A percentile compares a stretch with the other conserved stretches of the same genome.
phyloP scores from a whole-genome alignment of 768 basidiomycete species.

The Russula earlei region DNA sequence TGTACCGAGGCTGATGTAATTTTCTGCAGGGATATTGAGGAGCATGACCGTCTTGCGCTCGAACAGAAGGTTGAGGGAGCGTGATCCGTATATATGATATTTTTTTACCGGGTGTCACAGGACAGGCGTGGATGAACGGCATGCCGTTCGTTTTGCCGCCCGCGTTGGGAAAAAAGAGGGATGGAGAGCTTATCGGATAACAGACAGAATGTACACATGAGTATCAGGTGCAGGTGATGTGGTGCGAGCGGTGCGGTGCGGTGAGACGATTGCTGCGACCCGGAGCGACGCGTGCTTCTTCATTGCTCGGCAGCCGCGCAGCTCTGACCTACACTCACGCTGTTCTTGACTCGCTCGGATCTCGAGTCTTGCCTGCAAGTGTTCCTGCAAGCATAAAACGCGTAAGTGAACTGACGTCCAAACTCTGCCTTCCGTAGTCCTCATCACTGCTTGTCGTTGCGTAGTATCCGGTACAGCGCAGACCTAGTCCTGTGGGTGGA shows the following conservation, averaged over 20 bases:
- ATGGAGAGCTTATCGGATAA: neutral
- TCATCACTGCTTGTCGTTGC: too few relatives aligned
- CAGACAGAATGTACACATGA: neutral
- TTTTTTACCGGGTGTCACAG: neutral
- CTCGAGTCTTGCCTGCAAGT: too few relatives aligned
- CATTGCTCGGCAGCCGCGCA: neutral
- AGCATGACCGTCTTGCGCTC: constrained; percentile 56
- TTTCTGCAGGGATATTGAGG: constrained; percentile 55
- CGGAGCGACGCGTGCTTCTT: too few relatives aligned
- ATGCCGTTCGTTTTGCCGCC: neutral
- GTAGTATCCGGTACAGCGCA: neutral
- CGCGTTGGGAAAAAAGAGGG: neutral
- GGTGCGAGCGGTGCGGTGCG: too few relatives aligned
- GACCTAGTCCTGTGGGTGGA: neutral
- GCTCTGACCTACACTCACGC: neutral
- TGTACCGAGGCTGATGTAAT: constrained; percentile 12
- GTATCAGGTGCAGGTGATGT: neutral
- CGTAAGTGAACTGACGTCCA: neutral
- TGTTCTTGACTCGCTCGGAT: neutral
- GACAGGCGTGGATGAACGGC: neutral
- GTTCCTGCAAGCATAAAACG: neutral
- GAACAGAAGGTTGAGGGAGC: constrained; percentile 15
- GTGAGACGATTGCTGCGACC: too few relatives aligned
- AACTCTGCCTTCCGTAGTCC: neutral
- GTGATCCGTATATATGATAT: neutral